Evolutionary conservation across 805 yeast species (phyloP).

Genomic region (Saturnispora galanensis): DNA sequence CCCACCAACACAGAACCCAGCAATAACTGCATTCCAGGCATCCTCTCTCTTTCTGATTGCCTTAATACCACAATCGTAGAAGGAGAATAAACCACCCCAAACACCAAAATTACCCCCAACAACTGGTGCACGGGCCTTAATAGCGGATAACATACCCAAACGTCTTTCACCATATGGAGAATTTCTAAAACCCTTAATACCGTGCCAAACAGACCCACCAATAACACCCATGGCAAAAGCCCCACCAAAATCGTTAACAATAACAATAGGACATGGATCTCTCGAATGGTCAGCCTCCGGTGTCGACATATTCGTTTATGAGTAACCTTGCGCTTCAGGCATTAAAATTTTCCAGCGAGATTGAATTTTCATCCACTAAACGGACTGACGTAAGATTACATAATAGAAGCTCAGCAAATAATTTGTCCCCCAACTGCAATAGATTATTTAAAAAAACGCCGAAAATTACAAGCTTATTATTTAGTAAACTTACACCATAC

Average conservation of each 20-base stretch:
- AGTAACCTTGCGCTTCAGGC: neutral
- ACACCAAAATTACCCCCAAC: constrained; percentile 99
- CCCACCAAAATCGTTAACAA: constrained; percentile 95
- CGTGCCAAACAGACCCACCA: constrained; percentile 99
- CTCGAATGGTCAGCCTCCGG: constrained; percentile 84
- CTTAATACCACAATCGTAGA: constrained; percentile 91
- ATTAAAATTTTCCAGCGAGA: neutral
- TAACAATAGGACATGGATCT: constrained; percentile 98
- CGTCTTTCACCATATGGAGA: constrained; percentile 96
- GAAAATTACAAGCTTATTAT: too few relatives aligned
- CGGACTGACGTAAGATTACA: neutral
- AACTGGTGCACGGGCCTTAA: constrained; percentile 95
- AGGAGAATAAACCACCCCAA: constrained; percentile 98
- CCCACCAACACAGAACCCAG: constrained; percentile 98
- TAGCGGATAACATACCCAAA: constrained; percentile 78
- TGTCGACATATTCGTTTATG: constrained; percentile 42
- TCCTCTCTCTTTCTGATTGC: constrained; percentile 96
- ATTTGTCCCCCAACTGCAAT: neutral
- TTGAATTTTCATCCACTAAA: neutral
- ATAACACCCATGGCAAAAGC: constrained; percentile 99
- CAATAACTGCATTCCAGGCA: constrained; percentile 96
- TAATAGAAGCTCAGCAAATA: neutral
- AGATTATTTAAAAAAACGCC: neutral
- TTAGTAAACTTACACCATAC: constrained; percentile 6
- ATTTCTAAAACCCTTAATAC: constrained; percentile 96